Evolutionary conservation across 768 basidiomycete species (phyloP), one percentile per base, ranked within the genome.

Genomic region (Trametes punicea): DNA sequence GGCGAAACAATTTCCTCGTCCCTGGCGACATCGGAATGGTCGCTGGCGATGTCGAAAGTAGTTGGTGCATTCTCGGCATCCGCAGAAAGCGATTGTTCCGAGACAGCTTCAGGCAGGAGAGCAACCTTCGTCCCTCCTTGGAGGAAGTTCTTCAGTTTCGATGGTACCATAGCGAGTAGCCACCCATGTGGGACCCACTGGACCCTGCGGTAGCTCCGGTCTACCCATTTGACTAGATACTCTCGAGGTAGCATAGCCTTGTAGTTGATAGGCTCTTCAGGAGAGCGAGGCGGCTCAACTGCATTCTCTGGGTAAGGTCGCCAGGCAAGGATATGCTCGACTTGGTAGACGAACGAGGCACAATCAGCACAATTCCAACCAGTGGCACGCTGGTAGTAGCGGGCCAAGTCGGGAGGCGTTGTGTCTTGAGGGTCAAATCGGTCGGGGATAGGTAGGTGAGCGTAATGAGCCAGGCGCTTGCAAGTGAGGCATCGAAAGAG

Each of bases 161-260:
- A 65, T n/a, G 72, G 67, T 48, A 82, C 75, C n/a, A 81, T 84
- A 9, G 87, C 81, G 27, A 84, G 74, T 2, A 97, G 75, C 93
- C 93, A 98, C 76, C 88, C 84, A 64, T 98, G 94, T 27, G 93
- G 88, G 2, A 97, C 93, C 94, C 94, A 98, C 68, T 88, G 80
- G 10, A 81, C 73, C 39, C 87, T 81, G 50, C 88, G 76, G 69
- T 90, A 98, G 61, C 93, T 90, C 41, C 87, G 74, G 36, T 78
- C 83, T 8, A 70, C 70, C 93, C 93, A 98, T 69, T 98, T 98
- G 52, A 98, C 83, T 11, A 98, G 82, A 68, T 98, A 98, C 70
- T 96, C 92, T 40, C 95, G 75, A n/a, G 90, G 91, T 15, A 95
- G 76, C 30, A 73, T 63, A 23, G 74, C 68, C 67, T 85, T 93